Conservation (phyloP, 495 filamentous ascomycete genomes). For the Daldinia vernicosa region DNA sequence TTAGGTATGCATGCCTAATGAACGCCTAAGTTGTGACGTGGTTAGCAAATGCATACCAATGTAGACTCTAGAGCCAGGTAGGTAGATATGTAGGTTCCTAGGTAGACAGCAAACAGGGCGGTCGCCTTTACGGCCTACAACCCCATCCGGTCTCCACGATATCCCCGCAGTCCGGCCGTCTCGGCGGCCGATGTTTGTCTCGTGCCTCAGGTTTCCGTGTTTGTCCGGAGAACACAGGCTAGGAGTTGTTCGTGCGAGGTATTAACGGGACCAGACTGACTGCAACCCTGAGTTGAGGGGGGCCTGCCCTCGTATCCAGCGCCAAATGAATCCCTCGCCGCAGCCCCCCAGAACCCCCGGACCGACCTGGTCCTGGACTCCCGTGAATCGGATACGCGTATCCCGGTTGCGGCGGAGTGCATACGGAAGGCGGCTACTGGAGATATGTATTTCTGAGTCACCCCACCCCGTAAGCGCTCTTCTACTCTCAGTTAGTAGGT, state of each 20-base stretch:
- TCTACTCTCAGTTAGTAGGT: conserved; percentile 13
- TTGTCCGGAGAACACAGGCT: conserved; percentile 8
- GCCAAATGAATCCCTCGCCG: conserved; percentile 4
- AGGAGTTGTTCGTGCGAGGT: neutral
- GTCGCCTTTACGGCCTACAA: conserved; percentile 5
- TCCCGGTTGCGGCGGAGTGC: conserved; percentile 36
- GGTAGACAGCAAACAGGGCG: conserved; percentile 27
- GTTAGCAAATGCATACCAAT: neutral
- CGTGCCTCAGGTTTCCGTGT: conserved; percentile 6
- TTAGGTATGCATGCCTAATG: conserved; percentile 11
- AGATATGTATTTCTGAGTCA: conserved; percentile 28
- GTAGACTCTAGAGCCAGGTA: too few relatives aligned
- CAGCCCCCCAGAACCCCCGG: conserved; percentile 12
- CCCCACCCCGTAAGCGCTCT: conserved; percentile 19
- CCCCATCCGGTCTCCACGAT: conserved; percentile 18
- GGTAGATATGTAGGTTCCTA: conserved; percentile 6
- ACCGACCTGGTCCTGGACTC: conserved; percentile 15
- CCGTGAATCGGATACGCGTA: conserved; percentile 23
- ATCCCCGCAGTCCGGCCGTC: conserved; percentile 29
- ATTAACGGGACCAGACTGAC: neutral
- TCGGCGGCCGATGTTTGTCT: conserved; percentile 33
- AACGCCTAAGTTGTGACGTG: neutral
- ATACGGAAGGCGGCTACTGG: conserved; percentile 32
- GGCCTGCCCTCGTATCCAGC: neutral
- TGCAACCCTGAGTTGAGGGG: neutral